Percentiles rank a stretch among this genome's conserved stretches.
These are phyloP conservation scores for Gaultheria prostrata DNA, from an alignment of 148 eudicot genomes.

Conservation along the genomic window DNA sequence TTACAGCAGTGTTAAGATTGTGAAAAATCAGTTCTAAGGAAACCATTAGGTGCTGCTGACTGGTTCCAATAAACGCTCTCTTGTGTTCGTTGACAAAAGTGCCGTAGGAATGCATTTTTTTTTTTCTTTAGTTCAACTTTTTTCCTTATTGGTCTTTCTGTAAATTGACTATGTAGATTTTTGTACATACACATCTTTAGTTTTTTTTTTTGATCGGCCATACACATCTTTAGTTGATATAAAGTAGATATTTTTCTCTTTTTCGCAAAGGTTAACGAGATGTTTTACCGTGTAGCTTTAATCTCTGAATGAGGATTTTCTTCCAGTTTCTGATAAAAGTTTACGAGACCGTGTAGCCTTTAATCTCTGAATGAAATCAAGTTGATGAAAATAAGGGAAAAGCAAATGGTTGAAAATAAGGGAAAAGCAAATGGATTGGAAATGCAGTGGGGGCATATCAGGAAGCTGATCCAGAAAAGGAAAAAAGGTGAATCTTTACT, in stretches of 20 bases:
- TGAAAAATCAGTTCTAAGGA: slow-evolving; percentile 47
- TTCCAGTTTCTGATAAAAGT: no score
- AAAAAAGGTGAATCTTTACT: neutral
- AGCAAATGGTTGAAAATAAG: no score
- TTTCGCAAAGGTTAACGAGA: neutral
- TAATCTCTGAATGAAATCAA: no score
- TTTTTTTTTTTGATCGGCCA: no score
- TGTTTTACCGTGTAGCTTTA: neutral
- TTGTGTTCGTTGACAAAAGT: no score
- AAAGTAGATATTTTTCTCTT: neutral
- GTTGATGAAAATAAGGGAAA: no score
- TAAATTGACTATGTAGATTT: slow-evolving; percentile 7
- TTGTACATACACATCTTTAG: slow-evolving; percentile 6
- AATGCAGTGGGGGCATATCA: neutral
- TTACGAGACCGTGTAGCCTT: no score
- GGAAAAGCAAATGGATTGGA: no score
- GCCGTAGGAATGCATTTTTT: no score
- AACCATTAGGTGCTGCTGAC: neutral
- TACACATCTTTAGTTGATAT: neutral
- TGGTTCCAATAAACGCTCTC: neutral
- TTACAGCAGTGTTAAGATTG: slow-evolving; percentile 80
- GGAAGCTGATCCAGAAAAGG: neutral
- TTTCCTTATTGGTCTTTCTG: neutral
- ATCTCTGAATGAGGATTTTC: neutral
- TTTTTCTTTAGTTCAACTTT: neutral